A percentile compares a stretch with the other conserved stretches of the same genome.
phyloP scores from a whole-genome alignment of 257 asterid species.

The Galeopsis tetrahit region DNA sequence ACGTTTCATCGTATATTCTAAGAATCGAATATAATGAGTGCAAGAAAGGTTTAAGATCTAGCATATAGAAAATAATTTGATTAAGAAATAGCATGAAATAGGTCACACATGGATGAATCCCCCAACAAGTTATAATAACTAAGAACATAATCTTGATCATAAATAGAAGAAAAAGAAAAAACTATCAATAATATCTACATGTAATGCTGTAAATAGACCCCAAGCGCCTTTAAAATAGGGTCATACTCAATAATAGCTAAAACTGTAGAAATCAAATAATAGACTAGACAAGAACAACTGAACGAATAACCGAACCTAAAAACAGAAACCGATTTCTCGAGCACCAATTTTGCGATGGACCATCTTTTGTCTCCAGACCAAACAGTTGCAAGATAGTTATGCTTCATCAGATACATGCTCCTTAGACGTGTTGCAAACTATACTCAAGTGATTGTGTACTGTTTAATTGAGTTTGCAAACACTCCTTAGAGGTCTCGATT shows the following conservation, averaged over 20 bases:
- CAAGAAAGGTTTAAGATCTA: too few species aligned
- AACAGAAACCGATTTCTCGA: constrained; percentile 21
- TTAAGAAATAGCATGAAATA: constrained; percentile 34
- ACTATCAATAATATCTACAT: constrained; percentile 36
- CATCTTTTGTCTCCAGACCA: constrained; percentile 23
- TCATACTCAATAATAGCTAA: constrained; percentile 29
- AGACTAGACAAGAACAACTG: constrained; percentile 24
- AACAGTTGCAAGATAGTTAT: constrained; percentile 3
- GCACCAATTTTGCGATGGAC: constrained; percentile 18
- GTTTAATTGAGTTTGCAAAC: too few species aligned
- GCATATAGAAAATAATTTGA: constrained; percentile 14
- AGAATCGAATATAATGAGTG: too few species aligned
- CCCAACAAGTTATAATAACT: constrained; percentile 22
- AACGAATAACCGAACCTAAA: constrained; percentile 38
- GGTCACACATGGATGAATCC: constrained; percentile 33
- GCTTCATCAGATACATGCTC: constrained; percentile 3
- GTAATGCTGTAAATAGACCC: constrained; percentile 38
- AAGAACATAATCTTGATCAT: constrained; percentile 36
- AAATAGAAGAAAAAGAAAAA: constrained; percentile 7
- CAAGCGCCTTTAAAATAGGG: constrained; percentile 35
- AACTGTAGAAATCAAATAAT: constrained; percentile 20
- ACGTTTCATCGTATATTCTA: too few species aligned
- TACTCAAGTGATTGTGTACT: background rate
- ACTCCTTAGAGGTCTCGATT: background rate
- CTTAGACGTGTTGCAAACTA: constrained; percentile 2